These are phyloP conservation scores for Cadophora sp. DNA, from an alignment of 2,329 filamentous ascomycete species.

Conservation along the genomic window DNA sequence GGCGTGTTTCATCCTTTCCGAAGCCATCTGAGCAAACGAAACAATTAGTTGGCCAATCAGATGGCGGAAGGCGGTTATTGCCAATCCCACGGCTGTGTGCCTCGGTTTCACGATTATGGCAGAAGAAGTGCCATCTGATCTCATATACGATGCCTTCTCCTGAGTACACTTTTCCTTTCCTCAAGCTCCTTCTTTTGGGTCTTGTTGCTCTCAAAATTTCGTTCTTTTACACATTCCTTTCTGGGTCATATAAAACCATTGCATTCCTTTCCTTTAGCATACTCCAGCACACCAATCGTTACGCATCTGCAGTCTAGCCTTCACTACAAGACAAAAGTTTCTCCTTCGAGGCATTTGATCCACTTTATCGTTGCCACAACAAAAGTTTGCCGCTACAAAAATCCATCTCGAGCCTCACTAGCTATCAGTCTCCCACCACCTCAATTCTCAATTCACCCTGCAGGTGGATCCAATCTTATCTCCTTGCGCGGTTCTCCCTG, in stretches of 20 bases:
- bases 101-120: slow-evolving; percentile 13
- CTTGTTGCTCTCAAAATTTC: neutral
- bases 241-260: neutral
- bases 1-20: slow-evolving; percentile 10
- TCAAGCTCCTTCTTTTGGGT: neutral
- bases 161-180: neutral
- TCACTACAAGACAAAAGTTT: neutral
- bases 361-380: neutral
- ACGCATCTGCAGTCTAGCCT: neutral
- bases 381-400: neutral
- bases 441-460: slow-evolving; percentile 6
- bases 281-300: neutral
- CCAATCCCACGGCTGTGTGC: neutral
- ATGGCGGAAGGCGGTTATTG: neutral
- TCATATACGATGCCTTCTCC: neutral
- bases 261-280: neutral
- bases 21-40: slow-evolving; percentile 14
- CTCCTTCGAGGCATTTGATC: neutral
- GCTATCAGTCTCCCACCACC: slow-evolving; percentile 5
- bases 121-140: slow-evolving; percentile 13
- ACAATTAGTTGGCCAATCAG: slow-evolving; percentile 7
- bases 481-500: neutral
- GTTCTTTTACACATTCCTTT: slow-evolving; percentile 12
- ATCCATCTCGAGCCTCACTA: neutral
- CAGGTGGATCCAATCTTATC: slow-evolving; percentile 1